phyloP scores from a whole-genome alignment of 2,329 filamentous ascomycete species.

The Pseudogymnoascus sp. region DNA sequence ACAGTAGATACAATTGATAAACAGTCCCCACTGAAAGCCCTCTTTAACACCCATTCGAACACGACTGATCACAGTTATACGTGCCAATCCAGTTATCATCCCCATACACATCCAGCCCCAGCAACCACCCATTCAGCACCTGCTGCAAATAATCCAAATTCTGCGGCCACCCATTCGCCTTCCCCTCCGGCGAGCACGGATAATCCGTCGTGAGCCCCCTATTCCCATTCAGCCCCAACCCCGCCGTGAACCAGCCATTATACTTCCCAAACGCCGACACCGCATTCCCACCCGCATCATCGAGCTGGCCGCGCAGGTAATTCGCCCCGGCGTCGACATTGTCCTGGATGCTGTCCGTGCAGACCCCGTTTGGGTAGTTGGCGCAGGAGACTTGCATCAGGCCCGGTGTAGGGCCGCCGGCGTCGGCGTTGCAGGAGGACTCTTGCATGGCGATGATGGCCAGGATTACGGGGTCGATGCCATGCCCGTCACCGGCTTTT shows the following conservation, averaged over 20 bases:
- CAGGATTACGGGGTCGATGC: constrained; percentile 32
- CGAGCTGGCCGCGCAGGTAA: constrained; percentile 27
- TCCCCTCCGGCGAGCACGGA: constrained; percentile 28
- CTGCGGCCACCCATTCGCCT: constrained; percentile 29
- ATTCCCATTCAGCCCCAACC: constrained; percentile 28
- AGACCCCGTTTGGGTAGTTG: constrained; percentile 33
- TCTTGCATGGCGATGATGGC: constrained; percentile 35
- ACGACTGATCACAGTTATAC: constrained; percentile 2
- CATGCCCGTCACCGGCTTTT: constrained; percentile 28
- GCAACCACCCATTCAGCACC: constrained; percentile 34
- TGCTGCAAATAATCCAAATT: constrained; percentile 35
- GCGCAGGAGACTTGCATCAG: constrained; percentile 34
- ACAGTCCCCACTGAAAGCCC: background rate
- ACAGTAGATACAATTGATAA: background rate
- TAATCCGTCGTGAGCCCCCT: constrained; percentile 29
- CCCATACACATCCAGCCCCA: constrained; percentile 27
- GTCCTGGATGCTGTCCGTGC: constrained; percentile 31
- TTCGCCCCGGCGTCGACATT: constrained; percentile 33
- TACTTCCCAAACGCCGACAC: constrained; percentile 32
- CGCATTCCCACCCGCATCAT: constrained; percentile 27
- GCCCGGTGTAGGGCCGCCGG: constrained; percentile 32
- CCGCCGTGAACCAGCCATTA: constrained; percentile 34
- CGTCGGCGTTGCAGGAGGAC: constrained; percentile 33
- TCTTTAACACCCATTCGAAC: background rate
- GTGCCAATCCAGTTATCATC: constrained; percentile 10